Evolutionary conservation across 768 basidiomycete genomes (phyloP), one percentile per base, ranked within the genome.

Genomic region (Auricularia auricula-judae): DNA sequence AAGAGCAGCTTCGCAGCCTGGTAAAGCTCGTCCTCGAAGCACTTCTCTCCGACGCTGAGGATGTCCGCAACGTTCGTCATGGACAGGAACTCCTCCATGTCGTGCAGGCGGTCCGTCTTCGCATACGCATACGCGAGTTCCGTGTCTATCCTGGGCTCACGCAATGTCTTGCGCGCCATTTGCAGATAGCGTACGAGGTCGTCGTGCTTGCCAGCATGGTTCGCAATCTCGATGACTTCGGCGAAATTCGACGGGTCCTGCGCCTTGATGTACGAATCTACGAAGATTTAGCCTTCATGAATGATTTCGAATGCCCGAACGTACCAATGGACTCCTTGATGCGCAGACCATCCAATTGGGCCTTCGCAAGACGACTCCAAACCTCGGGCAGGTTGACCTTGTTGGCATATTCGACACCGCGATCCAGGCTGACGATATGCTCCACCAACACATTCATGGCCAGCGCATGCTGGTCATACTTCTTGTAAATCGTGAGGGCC

Each of bases 1-100:
- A 99, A 99, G 59, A 99, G 80, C 3, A 99, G 76, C 78, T 96
- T 97, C 36, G 96, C 90, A 60, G 97, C 97, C 70, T 98, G 93
- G 75, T 98, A 99, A 35, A 99, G 80, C 72, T 93, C 93, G 66
- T 98, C 97, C 71, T 98, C 93, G 79, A 99, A 99, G 73, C 95
- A 98, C 76, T 98, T 98, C 81, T 99, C 97, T 74, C 97, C 97
- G 63, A 98, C 97, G 68, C 92, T 91, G 23, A 99, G 81, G 62
- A 98, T 81, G 72, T 99, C 97, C 4, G 97, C 97, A 59, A 99
- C 97, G 68, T 99, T 99, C 54, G 97, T 99, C 91, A 98, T 96
- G 29, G 83, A 83, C 68, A 99, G 79, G 84, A 99, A 99, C 77
- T 99, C 97, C 72, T 99, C 97, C 97, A 98, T 98, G 72, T 99